A percentile compares a stretch with the other conserved stretches of the same genome.
phyloP scores from a whole-genome alignment of 2,329 filamentous ascomycete genomes.

The Magnaporthiopsis incrustans region DNA sequence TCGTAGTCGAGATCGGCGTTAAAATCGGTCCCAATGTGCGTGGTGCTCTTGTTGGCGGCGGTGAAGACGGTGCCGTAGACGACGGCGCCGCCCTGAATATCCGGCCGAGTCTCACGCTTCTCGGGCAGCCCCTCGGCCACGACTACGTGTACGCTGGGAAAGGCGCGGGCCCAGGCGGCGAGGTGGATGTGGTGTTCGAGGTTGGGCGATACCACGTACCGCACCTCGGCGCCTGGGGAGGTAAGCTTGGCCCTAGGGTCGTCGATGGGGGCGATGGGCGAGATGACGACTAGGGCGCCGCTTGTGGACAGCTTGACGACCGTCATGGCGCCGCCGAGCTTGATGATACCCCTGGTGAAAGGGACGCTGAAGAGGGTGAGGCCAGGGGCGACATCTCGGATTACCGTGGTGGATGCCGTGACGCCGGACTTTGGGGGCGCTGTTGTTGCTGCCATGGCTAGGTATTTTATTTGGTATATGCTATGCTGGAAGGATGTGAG shows the following conservation, averaged over 20 bases:
- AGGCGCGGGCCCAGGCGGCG: conserved; percentile 54
- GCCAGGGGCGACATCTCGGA: conserved; percentile 54
- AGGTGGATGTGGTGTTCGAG: conserved; percentile 62
- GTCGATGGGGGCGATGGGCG: conserved; percentile 53
- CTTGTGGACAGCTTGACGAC: conserved; percentile 51
- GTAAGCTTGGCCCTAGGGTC: conserved; percentile 43
- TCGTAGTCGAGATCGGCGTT: conserved; percentile 56
- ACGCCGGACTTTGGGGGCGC: not conserved
- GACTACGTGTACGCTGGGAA: conserved; percentile 53
- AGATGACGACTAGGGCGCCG: conserved; percentile 58
- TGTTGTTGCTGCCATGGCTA: not conserved
- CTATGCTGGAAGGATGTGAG: too few species aligned
- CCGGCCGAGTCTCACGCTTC: conserved; percentile 41
- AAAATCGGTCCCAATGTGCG: conserved; percentile 50
- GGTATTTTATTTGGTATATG: too few species aligned
- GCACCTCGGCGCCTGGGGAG: conserved; percentile 40
- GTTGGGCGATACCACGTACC: conserved; percentile 57
- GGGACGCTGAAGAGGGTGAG: conserved; percentile 56
- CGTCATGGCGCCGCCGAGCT: conserved; percentile 61
- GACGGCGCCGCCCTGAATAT: not conserved
- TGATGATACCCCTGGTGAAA: conserved; percentile 56
- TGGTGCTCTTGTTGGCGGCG: conserved; percentile 8
- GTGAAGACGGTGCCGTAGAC: conserved; percentile 7
- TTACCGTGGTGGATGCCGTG: conserved; percentile 44
- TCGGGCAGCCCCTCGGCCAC: conserved; percentile 54